Evolutionary conservation across 371 early-diverging fungal species (phyloP).

Genomic region (Mucor velutinosus): DNA sequence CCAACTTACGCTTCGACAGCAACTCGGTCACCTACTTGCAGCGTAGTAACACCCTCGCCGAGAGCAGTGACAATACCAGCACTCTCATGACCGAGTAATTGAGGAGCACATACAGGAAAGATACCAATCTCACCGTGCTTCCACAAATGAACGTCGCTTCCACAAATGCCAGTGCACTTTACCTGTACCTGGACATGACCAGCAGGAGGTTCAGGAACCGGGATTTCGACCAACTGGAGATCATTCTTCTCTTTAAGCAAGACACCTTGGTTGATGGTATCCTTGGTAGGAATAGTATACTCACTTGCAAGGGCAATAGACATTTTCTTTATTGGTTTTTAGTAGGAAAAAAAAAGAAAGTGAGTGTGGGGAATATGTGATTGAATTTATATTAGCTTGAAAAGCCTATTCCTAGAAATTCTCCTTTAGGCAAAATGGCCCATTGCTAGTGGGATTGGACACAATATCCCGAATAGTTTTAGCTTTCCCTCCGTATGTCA

Average conservation of each 20-base stretch:
- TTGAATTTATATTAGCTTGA: neutral
- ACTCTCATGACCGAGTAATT: constrained; percentile 44
- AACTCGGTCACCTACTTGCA: constrained; percentile 52
- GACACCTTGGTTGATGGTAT: constrained; percentile 36
- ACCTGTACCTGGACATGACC: constrained; percentile 44
- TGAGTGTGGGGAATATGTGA: neutral
- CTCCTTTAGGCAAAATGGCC: neutral
- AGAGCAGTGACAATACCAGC: constrained; percentile 37
- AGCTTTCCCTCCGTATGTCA: neutral
- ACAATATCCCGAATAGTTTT: neutral
- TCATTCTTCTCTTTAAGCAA: constrained; percentile 40
- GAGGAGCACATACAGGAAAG: constrained; percentile 39
- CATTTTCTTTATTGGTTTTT: constrained; percentile 8
- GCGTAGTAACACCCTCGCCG: constrained; percentile 34
- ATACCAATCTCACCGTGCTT: constrained; percentile 51
- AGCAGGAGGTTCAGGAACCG: constrained; percentile 34
- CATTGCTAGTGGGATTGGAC: neutral
- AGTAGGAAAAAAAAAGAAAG: neutral
- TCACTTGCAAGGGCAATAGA: constrained; percentile 18
- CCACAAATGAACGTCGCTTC: constrained; percentile 48
- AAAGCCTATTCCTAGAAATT: neutral
- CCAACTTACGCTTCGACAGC: constrained; percentile 48
- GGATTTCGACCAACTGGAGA: constrained; percentile 41
- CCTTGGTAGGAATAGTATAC: constrained; percentile 25
- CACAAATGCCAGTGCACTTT: constrained; percentile 48